phyloP scores from a whole-genome alignment of 176 grass and related monocot genomes.

The Elymus sibiricus region DNA sequence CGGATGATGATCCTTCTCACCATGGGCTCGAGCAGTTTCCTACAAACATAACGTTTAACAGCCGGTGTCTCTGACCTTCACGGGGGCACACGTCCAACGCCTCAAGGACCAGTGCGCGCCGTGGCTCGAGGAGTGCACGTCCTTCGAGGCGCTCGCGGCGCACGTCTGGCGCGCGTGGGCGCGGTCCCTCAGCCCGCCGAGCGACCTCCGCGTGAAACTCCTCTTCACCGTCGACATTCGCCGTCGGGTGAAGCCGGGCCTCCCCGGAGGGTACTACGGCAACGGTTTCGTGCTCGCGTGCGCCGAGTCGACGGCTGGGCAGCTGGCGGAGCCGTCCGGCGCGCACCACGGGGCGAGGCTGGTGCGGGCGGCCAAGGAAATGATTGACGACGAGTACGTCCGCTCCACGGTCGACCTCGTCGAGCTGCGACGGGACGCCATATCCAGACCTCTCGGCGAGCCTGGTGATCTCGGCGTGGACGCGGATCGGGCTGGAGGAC shows the following conservation, averaged over 20 bases:
- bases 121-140: conserved; percentile 46
- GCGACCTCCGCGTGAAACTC: conserved; percentile 58
- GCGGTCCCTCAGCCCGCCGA: conserved; percentile 40
- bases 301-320: conserved; percentile 48
- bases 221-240: conserved; percentile 75
- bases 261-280: conserved; percentile 66
- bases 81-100: conserved; percentile 15
- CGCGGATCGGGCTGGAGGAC: conserved; percentile 61
- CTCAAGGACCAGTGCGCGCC: conserved; percentile 50
- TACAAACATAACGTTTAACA: no score
- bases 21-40: no score
- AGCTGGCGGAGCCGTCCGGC: conserved; percentile 1
- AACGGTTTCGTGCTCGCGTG: conserved; percentile 79
- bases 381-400: background rate
- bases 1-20: no score
- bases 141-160: conserved; percentile 71
- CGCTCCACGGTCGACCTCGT: conserved; percentile 71
- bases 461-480: conserved; percentile 86
- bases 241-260: conserved; percentile 47
- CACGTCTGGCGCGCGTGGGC: conserved; percentile 84
- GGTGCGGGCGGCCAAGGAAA: conserved; percentile 69
- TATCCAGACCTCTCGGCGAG: conserved; percentile 66
- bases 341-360: conserved; percentile 35
- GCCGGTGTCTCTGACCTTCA: no score
- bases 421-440: conserved; percentile 45